Conservation (phyloP, 805 yeast genomes). For the Huiozyma naganishii region DNA sequence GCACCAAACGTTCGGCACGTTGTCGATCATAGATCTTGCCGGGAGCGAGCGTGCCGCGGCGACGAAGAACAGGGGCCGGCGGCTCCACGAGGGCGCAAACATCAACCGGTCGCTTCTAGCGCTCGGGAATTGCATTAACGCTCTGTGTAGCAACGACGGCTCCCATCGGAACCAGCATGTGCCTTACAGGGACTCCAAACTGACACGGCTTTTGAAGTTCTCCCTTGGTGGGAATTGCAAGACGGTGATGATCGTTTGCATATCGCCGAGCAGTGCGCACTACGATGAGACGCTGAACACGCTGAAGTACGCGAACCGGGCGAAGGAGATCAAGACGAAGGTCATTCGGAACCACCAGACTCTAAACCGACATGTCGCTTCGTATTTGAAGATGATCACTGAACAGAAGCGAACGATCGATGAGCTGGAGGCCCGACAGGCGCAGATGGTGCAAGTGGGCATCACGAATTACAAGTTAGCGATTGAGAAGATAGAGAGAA, state of each 20-base stretch:
- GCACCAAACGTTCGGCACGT: constrained; percentile 63
- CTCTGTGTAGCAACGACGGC: constrained; percentile 63
- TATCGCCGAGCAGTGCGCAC: constrained; percentile 77
- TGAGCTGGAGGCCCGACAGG: constrained; percentile 49
- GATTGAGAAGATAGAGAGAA: constrained; percentile 31
- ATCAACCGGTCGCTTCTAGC: constrained; percentile 83
- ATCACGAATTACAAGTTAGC: constrained; percentile 27
- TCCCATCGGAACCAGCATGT: constrained; percentile 51
- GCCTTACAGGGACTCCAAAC: constrained; percentile 84
- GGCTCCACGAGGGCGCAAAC: constrained; percentile 86
- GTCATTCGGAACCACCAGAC: constrained; percentile 62
- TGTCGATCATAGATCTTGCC: constrained; percentile 84
- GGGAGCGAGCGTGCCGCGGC: constrained; percentile 93
- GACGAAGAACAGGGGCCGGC: constrained; percentile 70
- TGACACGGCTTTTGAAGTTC: constrained; percentile 77
- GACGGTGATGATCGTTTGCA: constrained; percentile 92
- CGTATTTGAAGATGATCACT: constrained; percentile 73
- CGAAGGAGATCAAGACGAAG: constrained; percentile 82
- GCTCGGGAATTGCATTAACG: constrained; percentile 87
- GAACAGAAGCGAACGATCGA: constrained; percentile 70
- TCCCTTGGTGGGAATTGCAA: constrained; percentile 91
- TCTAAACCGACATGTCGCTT: constrained; percentile 73
- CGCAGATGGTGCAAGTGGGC: constrained; percentile 31
- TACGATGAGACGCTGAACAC: constrained; percentile 92
- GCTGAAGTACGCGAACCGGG: constrained; percentile 81